Conservation (phyloP, 2,329 filamentous ascomycete genomes). For the Ophiosphaerella narmari region DNA sequence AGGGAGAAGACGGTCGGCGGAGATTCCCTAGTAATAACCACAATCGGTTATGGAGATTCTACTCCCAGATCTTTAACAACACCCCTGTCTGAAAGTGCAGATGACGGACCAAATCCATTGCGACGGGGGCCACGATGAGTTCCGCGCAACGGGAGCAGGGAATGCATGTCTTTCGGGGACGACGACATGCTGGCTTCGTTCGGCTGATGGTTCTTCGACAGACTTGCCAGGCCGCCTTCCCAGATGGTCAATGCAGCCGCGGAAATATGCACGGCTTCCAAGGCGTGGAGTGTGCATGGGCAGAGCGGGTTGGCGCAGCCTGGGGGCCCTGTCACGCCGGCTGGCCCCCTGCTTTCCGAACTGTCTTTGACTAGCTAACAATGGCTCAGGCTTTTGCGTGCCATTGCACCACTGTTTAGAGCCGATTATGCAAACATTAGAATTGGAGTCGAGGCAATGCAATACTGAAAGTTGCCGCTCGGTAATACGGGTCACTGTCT, state of each 20-base stretch:
- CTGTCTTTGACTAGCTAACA: slow-evolving; percentile 30
- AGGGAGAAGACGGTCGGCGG: slow-evolving; percentile 41
- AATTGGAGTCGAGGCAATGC: slow-evolving; percentile 23
- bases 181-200: slow-evolving; percentile 45
- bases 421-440: slow-evolving; percentile 26
- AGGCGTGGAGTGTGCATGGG: slow-evolving; percentile 33
- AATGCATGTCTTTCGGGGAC: slow-evolving; percentile 36
- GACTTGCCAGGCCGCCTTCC: slow-evolving; percentile 33
- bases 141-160: slow-evolving; percentile 45
- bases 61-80: slow-evolving; percentile 39
- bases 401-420: slow-evolving; percentile 34
- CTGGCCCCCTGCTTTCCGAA: slow-evolving; percentile 35
- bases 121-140: slow-evolving; percentile 43
- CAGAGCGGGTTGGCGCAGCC: slow-evolving; percentile 25
- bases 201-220: slow-evolving; percentile 49
- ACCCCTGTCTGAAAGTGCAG: slow-evolving; percentile 44
- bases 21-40: slow-evolving; percentile 47
- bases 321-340: slow-evolving; percentile 32
- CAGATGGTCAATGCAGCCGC: slow-evolving; percentile 42
- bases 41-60: slow-evolving; percentile 40
- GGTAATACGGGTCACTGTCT: slow-evolving; percentile 19
- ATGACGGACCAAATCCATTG: slow-evolving; percentile 45
- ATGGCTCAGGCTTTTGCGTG: slow-evolving; percentile 22
- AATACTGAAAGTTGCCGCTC: slow-evolving; percentile 15
- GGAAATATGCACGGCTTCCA: slow-evolving; percentile 40